Base-by-base conservation (phyloP, 768 basidiomycete genomes). In the Kwoniella sp. region DNA sequence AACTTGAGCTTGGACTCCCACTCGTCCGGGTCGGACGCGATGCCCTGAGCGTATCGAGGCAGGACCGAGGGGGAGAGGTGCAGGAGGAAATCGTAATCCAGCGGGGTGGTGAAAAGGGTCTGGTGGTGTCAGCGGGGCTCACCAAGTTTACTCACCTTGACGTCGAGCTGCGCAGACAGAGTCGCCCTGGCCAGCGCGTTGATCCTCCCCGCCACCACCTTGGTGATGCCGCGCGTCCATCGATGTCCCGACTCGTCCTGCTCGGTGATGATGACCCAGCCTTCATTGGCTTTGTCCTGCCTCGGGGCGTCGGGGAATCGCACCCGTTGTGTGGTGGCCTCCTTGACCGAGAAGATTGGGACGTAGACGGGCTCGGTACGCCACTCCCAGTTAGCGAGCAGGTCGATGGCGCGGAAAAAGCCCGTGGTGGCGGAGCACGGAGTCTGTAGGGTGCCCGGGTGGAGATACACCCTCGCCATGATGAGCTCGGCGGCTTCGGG, bases 21-120 rank as follows among this genome's bases (percentile, higher is more conserved):
- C 1, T 80, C 67, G 1, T 73, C 71, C 1, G 76, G 53, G 57
- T 86, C 79, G 0, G 80, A 79, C 3, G 77, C 59, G 14, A 91
- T 64, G 39, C 84, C 83, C 67, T 96, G 88, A 55, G 80, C 75
- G 69, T 89, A 87, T 19, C 88, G 82, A 1, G 89, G 82, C 2
- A 89, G 73, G 2, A 79, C 73, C 12, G 77, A 44, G 0, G 83
- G 78, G 36, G 90, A 79, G 19, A 98, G 80, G 53, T 86, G 80
- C 28, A 98, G 77, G 7, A 95, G 59, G 60, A 96, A 80, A 62
- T 95, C 86, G 66, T 95, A 99, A 2, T 82, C 77, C 2, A 82
- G 81, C 0, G 91, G 87, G 60, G 93, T 89, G 9, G 81, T 76
- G 76, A 96, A 95, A 46, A 98, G 78, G n/a, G 80, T 77, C 91